Base-by-base conservation (phyloP, 768 basidiomycete species). In the Leccinum aurantiacum region DNA sequence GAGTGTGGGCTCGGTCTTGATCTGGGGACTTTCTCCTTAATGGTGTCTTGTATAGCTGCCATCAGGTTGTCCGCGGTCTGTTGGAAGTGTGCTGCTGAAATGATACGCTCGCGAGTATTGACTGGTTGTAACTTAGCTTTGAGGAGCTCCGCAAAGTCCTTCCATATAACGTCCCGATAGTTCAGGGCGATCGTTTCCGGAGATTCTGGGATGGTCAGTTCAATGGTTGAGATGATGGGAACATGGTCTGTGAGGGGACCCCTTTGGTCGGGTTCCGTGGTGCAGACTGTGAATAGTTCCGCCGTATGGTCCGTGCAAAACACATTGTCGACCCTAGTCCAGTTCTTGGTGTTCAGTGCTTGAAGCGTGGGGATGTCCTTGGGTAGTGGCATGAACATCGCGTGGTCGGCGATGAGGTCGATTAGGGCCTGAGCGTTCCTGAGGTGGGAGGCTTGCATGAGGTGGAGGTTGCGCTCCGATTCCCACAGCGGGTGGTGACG, bases 291-390 rank as follows among this genome's bases (percentile, higher is more conserved):
- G 2, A 44, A 19, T 1, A 15, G 6, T 4, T 44, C n/a, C 0
- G 41, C n/a, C 1, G 9, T 50, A 17, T 50, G 27, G 17, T 50
- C 56, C 0, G 4, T 60, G 19, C 66, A 62, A 44, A 74, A 78
- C 0, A 79, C 67, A 22, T 80, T 79, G 63, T 79, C 76, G 0
- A 69, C 67, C 1, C 76, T 22, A 0, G 76, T 77, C 58, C 64
- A 68, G 55, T 74, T 75, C 10, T 62, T 62, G 25, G 68, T 65
- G 8, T 17, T 24, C 1, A 49, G 58, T 0, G 63, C 56, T 54
- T 62, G 35, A 0, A 75, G 67, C 0, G 72, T 78, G 9, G 69
- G 74, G 1, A 72, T 55, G 15, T 59, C 66, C 33, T 67, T 62
- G 0, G 69, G 71, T 2, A 79, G 67, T 0, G 67, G 61, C 71